These are phyloP conservation scores for Gnetum montanum DNA, from an alignment of 75 land plant species.

Conservation along the genomic window DNA sequence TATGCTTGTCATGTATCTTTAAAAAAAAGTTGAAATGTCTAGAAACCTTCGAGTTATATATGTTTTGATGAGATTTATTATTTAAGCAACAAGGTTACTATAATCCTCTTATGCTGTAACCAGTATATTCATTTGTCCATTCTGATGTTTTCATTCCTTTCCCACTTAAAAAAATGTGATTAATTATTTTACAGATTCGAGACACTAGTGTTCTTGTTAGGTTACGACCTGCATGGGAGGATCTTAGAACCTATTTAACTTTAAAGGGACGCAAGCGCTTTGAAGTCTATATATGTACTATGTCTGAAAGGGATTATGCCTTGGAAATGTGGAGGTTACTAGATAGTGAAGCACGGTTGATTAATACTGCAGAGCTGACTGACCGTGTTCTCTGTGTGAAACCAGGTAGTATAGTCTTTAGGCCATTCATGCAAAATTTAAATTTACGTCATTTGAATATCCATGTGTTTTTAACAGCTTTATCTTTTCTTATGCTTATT, in stretches of 20 bases:
- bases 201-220: conserved; percentile 51
- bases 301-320: conserved; percentile 55
- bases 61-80: too few species aligned
- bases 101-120: too few species aligned
- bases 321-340: conserved; percentile 58
- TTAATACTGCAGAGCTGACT: conserved; percentile 20
- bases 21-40: too few species aligned
- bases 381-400: conserved; percentile 51
- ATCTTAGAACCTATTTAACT: conserved; percentile 34
- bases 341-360: conserved; percentile 42
- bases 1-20: too few species aligned
- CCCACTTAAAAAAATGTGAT: background rate
- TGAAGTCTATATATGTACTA: conserved; percentile 49
- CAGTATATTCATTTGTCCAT: too few species aligned
- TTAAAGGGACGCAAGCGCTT: conserved; percentile 42
- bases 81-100: too few species aligned
- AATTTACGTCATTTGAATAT: too few species aligned
- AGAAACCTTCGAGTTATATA: too few species aligned
- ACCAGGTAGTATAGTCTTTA: conserved; percentile 29
- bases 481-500: background rate
- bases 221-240: conserved; percentile 50
- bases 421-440: too few species aligned
- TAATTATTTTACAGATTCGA: conserved; percentile 23
- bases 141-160: too few species aligned
- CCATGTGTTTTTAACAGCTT: background rate